phyloP scores from a whole-genome alignment of 306 rosid species.

The Acacia confusa region DNA sequence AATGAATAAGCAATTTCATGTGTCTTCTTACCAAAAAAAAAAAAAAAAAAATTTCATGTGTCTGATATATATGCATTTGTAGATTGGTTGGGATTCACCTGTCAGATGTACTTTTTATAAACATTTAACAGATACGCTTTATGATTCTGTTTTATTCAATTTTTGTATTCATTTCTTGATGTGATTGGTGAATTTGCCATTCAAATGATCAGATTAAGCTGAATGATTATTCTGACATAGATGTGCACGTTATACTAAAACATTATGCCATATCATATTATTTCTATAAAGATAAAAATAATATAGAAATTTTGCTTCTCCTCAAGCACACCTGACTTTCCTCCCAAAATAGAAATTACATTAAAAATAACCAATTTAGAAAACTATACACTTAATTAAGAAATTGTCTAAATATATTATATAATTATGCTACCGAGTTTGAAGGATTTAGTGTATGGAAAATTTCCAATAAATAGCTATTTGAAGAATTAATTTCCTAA shows the following conservation, averaged over 20 bases:
- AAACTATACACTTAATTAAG: not conserved
- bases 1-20: not conserved
- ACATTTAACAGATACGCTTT: not conserved
- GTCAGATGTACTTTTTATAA: not conserved
- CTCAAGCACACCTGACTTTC: not conserved
- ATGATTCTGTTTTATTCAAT: not conserved
- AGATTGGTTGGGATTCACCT: not conserved
- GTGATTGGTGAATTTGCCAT: not conserved
- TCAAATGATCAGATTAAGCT: not conserved
- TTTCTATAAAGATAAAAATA: not conserved
- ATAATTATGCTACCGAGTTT: not conserved
- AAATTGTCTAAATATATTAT: too few relatives aligned
- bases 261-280: not conserved
- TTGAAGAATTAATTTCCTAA: too few relatives aligned
- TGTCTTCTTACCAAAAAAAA: too few relatives aligned
- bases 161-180: not conserved
- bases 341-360: not conserved
- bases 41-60: not conserved
- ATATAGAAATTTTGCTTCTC: not conserved
- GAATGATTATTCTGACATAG: not conserved
- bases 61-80: not conserved
- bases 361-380: not conserved
- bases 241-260: not conserved
- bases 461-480: too few relatives aligned
- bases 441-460: not conserved